Evolutionary conservation across 768 basidiomycete species (phyloP).

Genomic region (Suillus fuscotomentosus): DNA sequence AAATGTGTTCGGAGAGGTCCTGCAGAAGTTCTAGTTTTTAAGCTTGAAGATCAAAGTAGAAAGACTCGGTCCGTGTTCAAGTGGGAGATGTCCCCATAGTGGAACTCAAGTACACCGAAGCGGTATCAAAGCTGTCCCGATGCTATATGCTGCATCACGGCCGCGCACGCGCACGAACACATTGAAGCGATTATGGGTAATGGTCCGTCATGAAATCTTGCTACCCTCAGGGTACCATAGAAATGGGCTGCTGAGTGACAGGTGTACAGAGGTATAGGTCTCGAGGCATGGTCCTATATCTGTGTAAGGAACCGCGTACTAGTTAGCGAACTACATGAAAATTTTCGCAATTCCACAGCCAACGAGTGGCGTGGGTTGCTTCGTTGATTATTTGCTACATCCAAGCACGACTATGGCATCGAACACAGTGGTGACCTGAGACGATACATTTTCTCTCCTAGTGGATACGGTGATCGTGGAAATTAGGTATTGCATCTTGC

Average conservation of each 20-base stretch:
- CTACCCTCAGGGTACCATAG: background rate
- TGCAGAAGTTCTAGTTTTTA: too few species aligned
- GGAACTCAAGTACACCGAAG: background rate
- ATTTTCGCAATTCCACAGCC: background rate
- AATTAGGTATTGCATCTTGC: background rate
- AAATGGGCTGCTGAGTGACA: background rate
- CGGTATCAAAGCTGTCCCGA: background rate
- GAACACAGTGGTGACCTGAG: background rate
- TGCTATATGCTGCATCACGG: background rate
- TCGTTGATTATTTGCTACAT: background rate
- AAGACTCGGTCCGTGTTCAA: background rate
- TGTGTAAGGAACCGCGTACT: background rate
- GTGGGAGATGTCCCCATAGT: background rate
- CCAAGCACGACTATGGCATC: background rate
- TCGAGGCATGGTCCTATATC: background rate
- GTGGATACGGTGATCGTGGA: background rate
- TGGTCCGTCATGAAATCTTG: background rate
- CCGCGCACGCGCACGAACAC: too few species aligned
- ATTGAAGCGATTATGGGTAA: background rate
- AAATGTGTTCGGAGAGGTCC: too few species aligned
- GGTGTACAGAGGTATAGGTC: background rate
- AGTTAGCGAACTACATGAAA: background rate
- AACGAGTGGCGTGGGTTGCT: background rate
- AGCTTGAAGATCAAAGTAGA: too few species aligned
- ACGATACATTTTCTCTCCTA: background rate